phyloP scores from a whole-genome alignment of 768 basidiomycete species.

The Mycena vulgaris region DNA sequence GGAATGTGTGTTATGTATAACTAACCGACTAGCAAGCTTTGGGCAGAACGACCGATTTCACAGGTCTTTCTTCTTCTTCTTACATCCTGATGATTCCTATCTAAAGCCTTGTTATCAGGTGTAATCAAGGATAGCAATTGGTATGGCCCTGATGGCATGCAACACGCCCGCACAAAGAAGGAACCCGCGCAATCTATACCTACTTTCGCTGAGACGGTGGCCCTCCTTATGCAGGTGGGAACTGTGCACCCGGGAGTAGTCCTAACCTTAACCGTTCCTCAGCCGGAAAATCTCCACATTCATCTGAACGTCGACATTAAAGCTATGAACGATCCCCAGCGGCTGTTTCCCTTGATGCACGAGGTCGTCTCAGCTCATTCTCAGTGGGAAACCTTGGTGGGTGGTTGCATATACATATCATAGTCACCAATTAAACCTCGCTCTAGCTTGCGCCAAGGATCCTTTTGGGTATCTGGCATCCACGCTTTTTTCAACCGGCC shows the following conservation, averaged over 20 bases:
- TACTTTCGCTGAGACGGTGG: constrained; percentile 76
- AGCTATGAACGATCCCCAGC: constrained; percentile 76
- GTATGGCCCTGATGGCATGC: constrained; percentile 60
- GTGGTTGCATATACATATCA: not conserved
- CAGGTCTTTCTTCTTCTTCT: constrained; percentile 46
- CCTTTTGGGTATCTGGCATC: constrained; percentile 77
- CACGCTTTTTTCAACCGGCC: constrained; percentile 77
- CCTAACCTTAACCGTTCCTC: not conserved
- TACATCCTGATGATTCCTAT: not conserved
- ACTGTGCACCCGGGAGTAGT: constrained; percentile 4
- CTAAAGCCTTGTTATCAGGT: constrained; percentile 47
- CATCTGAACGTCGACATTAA: constrained; percentile 80
- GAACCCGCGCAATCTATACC: constrained; percentile 77
- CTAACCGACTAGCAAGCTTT: constrained; percentile 55
- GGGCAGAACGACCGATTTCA: constrained; percentile 71
- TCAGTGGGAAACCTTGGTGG: constrained; percentile 62
- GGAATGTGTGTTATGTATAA: not conserved
- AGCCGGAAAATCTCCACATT: constrained; percentile 67
- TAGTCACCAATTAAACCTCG: not conserved
- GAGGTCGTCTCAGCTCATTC: constrained; percentile 60
- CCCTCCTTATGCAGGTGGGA: constrained; percentile 64
- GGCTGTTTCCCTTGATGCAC: constrained; percentile 74
- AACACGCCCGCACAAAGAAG: constrained; percentile 74
- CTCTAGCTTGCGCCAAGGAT: constrained; percentile 68
- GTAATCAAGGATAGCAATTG: constrained; percentile 67